Conservation (phyloP, 2,329 filamentous ascomycete species). For the Tolypocladium inflatum region DNA sequence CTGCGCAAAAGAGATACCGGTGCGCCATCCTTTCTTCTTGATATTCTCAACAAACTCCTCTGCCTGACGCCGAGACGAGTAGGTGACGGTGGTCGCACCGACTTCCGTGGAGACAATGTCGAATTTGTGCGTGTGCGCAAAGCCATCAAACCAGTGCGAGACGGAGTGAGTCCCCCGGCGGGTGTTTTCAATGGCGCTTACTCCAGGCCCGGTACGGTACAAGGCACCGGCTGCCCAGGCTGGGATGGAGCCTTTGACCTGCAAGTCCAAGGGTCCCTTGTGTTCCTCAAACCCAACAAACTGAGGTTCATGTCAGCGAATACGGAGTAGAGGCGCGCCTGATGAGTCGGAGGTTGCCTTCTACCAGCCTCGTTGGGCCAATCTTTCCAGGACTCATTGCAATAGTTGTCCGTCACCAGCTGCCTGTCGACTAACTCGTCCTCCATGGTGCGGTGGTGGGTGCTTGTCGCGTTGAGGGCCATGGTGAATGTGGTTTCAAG, state of each 20-base stretch:
- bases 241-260: conserved; percentile 58
- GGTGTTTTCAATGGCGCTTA: conserved; percentile 49
- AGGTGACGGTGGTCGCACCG: conserved; percentile 39
- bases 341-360: neutral
- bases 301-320: conserved; percentile 25
- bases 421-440: conserved; percentile 16
- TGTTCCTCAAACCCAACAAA: conserved; percentile 61
- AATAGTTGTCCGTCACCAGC: conserved; percentile 14
- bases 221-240: conserved; percentile 60
- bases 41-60: conserved; percentile 54
- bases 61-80: conserved; percentile 61
- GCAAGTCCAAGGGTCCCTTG: conserved; percentile 51
- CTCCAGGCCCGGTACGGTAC: conserved; percentile 66
- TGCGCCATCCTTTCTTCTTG: conserved; percentile 46
- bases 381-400: conserved; percentile 24
- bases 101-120: conserved; percentile 43
- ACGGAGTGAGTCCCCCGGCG: conserved; percentile 48
- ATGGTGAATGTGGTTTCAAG: conserved; percentile 4
- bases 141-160: conserved; percentile 76
- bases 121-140: conserved; percentile 63
- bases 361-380: conserved; percentile 41
- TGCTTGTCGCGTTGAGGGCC: conserved; percentile 16
- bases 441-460: conserved; percentile 15
- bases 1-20: conserved; percentile 59
- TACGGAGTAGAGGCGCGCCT: neutral